Conservation (phyloP, 176 grass and related monocot genomes). For the Cenchrus americanus region DNA sequence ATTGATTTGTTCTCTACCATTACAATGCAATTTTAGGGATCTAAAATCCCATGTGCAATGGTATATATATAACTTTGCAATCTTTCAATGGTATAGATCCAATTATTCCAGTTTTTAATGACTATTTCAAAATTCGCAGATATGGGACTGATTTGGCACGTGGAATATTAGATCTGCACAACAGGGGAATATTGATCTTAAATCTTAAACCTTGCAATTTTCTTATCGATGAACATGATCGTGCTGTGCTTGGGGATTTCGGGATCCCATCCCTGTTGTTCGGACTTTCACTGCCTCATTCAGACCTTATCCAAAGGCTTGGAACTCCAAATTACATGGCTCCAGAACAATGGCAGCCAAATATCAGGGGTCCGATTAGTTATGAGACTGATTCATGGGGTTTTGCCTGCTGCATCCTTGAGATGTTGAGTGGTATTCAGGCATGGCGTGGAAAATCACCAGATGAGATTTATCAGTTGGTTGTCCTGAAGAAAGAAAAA, state of each 20-base stretch:
- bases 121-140: conserved; percentile 44
- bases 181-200: conserved; percentile 71
- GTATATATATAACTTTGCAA: no score
- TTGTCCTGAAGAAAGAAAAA: conserved; percentile 85
- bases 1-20: background rate
- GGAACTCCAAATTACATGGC: conserved; percentile 98
- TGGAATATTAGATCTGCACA: conserved; percentile 76
- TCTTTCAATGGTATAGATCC: no score
- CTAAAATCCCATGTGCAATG: background rate
- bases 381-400: conserved; percentile 90
- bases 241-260: conserved; percentile 80
- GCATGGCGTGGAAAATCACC: conserved; percentile 77
- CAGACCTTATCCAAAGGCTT: conserved; percentile 75
- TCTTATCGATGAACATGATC: conserved; percentile 69
- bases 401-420: conserved; percentile 94
- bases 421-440: conserved; percentile 90
- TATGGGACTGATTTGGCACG: conserved; percentile 84
- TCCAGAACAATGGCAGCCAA: conserved; percentile 94
- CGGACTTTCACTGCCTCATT: conserved; percentile 72
- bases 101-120: background rate
- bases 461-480: conserved; percentile 91
- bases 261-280: conserved; percentile 79
- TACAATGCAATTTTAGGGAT: background rate
- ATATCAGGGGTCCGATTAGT: conserved; percentile 79
- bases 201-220: conserved; percentile 96